Evolutionary conservation across 805 yeast species (phyloP).

Genomic region (Ogataea ramenticola): DNA sequence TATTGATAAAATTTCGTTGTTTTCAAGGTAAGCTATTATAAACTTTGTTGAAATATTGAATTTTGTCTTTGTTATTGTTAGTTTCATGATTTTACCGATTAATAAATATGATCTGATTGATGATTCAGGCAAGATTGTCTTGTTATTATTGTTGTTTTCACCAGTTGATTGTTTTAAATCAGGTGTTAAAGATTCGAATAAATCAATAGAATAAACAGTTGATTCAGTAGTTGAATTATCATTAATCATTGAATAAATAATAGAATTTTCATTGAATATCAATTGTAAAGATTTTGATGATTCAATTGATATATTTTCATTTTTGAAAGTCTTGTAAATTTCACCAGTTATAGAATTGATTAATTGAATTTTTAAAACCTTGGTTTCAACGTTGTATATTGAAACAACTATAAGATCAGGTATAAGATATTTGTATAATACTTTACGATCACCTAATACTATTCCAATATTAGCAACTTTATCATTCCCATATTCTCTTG

Average conservation of each 20-base stretch:
- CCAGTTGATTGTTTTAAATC: constrained; percentile 30
- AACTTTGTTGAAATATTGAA: constrained; percentile 66
- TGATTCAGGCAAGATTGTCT: constrained; percentile 38
- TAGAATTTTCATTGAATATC: constrained; percentile 77
- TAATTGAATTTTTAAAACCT: constrained; percentile 38
- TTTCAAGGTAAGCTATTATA: constrained; percentile 47
- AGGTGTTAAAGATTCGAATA: constrained; percentile 61
- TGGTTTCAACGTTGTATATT: constrained; percentile 21
- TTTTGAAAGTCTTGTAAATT: constrained; percentile 33
- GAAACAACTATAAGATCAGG: constrained; percentile 60
- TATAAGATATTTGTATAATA: constrained; percentile 75
- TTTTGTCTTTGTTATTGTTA: constrained; percentile 51
- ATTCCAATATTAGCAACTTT: constrained; percentile 56
- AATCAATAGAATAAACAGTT: constrained; percentile 64
- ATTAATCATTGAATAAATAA: constrained; percentile 60
- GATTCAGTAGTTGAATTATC: constrained; percentile 38
- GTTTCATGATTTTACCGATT: constrained; percentile 46
- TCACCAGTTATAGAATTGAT: constrained; percentile 70
- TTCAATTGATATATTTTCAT: constrained; percentile 13
- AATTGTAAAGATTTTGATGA: constrained; percentile 33
- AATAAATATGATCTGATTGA: constrained; percentile 49
- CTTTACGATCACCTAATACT: constrained; percentile 61
- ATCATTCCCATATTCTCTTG: constrained; percentile 32
- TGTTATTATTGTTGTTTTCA: constrained; percentile 8
- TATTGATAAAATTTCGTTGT: constrained; percentile 58